Base-by-base conservation (phyloP, 1,284 basidiomycete species). In the Coniferiporia weirii region DNA sequence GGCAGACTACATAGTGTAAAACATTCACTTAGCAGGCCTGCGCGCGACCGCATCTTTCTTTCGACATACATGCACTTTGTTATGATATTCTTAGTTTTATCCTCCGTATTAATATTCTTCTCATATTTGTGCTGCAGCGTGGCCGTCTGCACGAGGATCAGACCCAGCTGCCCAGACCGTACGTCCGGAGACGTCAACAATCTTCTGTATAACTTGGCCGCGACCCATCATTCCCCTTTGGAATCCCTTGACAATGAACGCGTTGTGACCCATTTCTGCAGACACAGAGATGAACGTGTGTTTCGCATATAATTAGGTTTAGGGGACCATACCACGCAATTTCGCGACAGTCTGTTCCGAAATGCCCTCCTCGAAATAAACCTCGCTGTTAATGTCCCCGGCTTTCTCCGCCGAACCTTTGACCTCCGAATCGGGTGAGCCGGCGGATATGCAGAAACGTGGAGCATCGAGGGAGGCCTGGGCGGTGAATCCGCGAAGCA, bases 371-470 rank as follows among this genome's bases (percentile, higher is more conserved):
- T 98, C 95, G 57, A 98, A 83, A 72, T 88, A 94, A 4, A 97
- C 87, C 64, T 89, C 85, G 61, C 87, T 89, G 67, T 91, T 90
- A 54, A 88, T 80, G 66, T 90, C 84, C 1, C 85, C 84, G 0
- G 85, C 80, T 38, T 75, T 71, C 4, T 76, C 79, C 20, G 72
- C 71, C n/a, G 64, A 63, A 22, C 73, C 73, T 40, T 72, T 71
- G 46, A 76, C 75, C 57, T 81, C 79, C 1, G 82, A 74, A 61
- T 90, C 87, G 0, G 91, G 89, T 65, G 81, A 81, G 19, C 90
- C 91, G 3, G 92, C 82, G 19, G 92, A 92, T 62, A 98, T 95
- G 71, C 94, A 97, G 76, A 98, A 96, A n/a, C 95, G 83, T 3
- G 94, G 95, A 0, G 94, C 90, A 73, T 98, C 96, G 44, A 97